Percentiles rank a stretch among this genome's conserved stretches.
These are phyloP conservation scores for Talaromyces sp. DNA, from an alignment of 2,329 filamentous ascomycete species.

Conservation along the genomic window DNA sequence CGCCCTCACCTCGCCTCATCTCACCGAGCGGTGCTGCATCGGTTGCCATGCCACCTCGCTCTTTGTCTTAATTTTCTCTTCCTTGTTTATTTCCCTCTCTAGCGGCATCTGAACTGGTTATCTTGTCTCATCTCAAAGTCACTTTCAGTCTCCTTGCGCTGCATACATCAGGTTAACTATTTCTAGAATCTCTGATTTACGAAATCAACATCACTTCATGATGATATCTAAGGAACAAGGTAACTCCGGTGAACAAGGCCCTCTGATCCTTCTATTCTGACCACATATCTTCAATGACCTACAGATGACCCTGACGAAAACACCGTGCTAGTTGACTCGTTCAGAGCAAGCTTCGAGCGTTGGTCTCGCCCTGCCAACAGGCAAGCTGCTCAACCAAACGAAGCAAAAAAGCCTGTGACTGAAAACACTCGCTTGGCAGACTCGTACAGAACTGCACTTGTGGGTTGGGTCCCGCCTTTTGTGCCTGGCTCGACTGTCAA, in stretches of 20 bases:
- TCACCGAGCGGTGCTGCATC: background rate
- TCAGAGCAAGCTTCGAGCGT: background rate
- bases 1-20: background rate
- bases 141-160: background rate
- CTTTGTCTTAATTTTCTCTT: background rate
- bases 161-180: background rate
- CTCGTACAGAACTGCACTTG: background rate
- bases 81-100: background rate
- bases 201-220: background rate
- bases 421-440: background rate
- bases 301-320: background rate
- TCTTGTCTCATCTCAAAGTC: background rate
- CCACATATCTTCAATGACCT: background rate
- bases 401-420: background rate
- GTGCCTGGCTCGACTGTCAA: background rate
- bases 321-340: slow-evolving; percentile 4
- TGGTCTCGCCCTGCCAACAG: background rate
- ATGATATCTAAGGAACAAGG: background rate
- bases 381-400: background rate
- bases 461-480: background rate
- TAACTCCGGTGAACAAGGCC: background rate
- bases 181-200: background rate
- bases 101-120: background rate
- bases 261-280: background rate
- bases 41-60: background rate